Percentiles rank a stretch among this genome's conserved stretches.
Conservation (phyloP, 2,329 filamentous ascomycete species). For the Pyricularia pennisetigena region DNA sequence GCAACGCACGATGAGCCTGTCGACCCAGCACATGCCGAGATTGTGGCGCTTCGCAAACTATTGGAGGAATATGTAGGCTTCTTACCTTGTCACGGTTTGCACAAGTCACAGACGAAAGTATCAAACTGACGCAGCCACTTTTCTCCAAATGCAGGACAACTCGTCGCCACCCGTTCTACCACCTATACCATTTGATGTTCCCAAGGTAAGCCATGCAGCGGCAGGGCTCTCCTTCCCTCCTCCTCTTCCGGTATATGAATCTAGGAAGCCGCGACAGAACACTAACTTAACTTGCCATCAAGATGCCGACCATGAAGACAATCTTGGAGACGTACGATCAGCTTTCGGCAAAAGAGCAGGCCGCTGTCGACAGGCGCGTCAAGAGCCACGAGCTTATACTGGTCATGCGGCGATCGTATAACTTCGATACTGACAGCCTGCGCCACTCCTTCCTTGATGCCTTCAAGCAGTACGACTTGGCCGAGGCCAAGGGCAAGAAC, state of each 20-base stretch:
- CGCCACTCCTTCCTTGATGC: conserved; percentile 55
- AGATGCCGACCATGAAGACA: conserved; percentile 50
- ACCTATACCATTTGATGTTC: conserved; percentile 82
- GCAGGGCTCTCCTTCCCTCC: neutral
- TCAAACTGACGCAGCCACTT: neutral
- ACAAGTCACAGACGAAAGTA: neutral
- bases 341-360: conserved; percentile 63
- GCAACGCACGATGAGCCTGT: conserved; percentile 27
- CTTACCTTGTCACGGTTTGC: neutral
- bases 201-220: conserved; percentile 38
- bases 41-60: conserved; percentile 65
- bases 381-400: conserved; percentile 70
- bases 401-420: conserved; percentile 73
- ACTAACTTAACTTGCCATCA: neutral
- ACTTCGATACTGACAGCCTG: conserved; percentile 54
- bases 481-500: conserved; percentile 53
- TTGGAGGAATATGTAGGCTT: conserved; percentile 60
- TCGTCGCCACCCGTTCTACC: conserved; percentile 84
- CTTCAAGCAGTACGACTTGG: conserved; percentile 62
- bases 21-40: conserved; percentile 41
- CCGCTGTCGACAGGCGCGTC: conserved; percentile 61
- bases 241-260: neutral
- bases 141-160: conserved; percentile 43
- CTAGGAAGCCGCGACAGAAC: neutral
- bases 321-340: conserved; percentile 55